Evolutionary conservation across 2,329 filamentous ascomycete species (phyloP).

Genomic region (Aspergillus sp.): DNA sequence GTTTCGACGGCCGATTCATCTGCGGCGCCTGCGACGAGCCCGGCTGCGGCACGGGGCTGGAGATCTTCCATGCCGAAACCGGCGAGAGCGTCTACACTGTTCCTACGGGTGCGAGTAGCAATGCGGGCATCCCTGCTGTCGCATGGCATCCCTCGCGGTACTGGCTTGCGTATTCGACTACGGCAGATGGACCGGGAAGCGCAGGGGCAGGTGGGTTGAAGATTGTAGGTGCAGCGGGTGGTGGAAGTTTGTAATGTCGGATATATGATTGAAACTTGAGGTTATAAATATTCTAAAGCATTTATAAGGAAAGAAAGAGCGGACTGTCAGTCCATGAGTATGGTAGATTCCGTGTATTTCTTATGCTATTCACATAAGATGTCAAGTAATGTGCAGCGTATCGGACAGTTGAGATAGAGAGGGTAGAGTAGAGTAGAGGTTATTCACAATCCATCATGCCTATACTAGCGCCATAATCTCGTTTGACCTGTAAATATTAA

Average conservation of each 20-base stretch:
- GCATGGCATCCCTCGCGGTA: constrained; percentile 48
- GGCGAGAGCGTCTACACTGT: constrained; percentile 46
- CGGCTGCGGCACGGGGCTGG: constrained; percentile 39
- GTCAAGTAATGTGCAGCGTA: no score
- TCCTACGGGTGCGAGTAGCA: constrained; percentile 28
- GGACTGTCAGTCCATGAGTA: no score
- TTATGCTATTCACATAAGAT: no score
- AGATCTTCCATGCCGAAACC: constrained; percentile 48
- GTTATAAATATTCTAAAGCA: no score
- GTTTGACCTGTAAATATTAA: no score
- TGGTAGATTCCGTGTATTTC: no score
- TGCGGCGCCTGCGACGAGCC: constrained; percentile 45
- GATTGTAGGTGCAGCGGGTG: constrained; percentile 45
- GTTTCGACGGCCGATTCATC: constrained; percentile 46
- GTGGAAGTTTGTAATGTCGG: constrained; percentile 27
- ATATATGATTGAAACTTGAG: no score
- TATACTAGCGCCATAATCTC: no score
- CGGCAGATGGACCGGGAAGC: constrained; percentile 36
- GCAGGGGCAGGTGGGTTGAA: constrained; percentile 39
- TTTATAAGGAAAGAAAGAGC: no score
- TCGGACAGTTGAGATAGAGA: no score
- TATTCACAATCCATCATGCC: no score
- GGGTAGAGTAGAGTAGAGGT: no score
- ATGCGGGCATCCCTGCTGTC: constrained; percentile 40
- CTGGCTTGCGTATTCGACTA: constrained; percentile 45